phyloP scores from a whole-genome alignment of 805 yeast species.

The Scheffersomyces coipomensis region DNA sequence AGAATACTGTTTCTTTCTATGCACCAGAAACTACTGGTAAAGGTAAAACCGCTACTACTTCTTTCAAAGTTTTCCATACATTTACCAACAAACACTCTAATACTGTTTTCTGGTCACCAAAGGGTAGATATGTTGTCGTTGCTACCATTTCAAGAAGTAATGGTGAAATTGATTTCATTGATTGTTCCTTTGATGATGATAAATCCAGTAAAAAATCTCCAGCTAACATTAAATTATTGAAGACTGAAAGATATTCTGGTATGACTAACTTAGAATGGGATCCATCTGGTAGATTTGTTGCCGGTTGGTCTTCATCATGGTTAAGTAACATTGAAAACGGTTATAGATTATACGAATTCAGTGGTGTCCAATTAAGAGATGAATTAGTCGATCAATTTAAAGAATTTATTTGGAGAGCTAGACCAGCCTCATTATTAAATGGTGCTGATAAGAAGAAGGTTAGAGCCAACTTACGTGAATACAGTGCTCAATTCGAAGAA shows the following conservation, averaged over 20 bases:
- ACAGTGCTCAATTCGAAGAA: slow-evolving; percentile 91
- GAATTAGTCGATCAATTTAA: slow-evolving; percentile 80
- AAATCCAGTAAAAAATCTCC: slow-evolving; percentile 46
- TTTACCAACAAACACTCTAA: slow-evolving; percentile 65
- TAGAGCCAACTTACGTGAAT: slow-evolving; percentile 83
- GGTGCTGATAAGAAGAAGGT: slow-evolving; percentile 85
- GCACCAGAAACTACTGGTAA: slow-evolving; percentile 67
- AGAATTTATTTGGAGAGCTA: slow-evolving; percentile 95
- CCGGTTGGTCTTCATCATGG: slow-evolving; percentile 86
- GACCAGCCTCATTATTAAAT: slow-evolving; percentile 78
- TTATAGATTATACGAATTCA: slow-evolving; percentile 80
- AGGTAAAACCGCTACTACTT: slow-evolving; percentile 45
- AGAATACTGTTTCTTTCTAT: slow-evolving; percentile 72
- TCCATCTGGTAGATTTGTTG: slow-evolving; percentile 88
- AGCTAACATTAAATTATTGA: slow-evolving; percentile 61
- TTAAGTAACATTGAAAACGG: slow-evolving; percentile 87
- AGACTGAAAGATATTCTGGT: slow-evolving; percentile 66
- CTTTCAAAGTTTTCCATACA: slow-evolving; percentile 60
- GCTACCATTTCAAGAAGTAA: slow-evolving; percentile 47
- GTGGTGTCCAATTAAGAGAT: slow-evolving; percentile 74
- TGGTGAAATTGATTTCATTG: slow-evolving; percentile 83
- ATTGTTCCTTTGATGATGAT: slow-evolving; percentile 79
- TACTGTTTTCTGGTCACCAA: slow-evolving; percentile 84
- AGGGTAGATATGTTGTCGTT: slow-evolving; percentile 77
- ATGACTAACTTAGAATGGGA: slow-evolving; percentile 90